Base-by-base conservation (phyloP, 2,329 filamentous ascomycete species). In the Myriangium duriaei region DNA sequence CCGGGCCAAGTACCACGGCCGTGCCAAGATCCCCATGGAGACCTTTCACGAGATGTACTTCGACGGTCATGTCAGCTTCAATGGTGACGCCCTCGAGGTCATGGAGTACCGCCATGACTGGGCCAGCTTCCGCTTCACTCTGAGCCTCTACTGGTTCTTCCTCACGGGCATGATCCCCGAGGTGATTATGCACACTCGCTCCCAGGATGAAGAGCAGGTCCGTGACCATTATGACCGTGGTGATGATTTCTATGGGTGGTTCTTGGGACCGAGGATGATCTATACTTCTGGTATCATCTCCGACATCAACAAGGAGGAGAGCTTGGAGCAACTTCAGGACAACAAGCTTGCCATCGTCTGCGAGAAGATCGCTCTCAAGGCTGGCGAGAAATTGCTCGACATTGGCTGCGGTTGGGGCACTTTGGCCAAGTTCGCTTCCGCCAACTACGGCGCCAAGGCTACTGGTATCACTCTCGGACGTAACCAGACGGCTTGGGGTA, bases 21-120 rank as follows among this genome's bases (percentile, higher is more conserved):
- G 71, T 60, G 81, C 73, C 65, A 87, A 81, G 67, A 85, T 91
- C 44, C 79, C 85, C 39, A 80, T 92, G 69, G 80, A 93, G 68
- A 92, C 85, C 15, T 96, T 96, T 70, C 79, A 92, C 58, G 87
- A 95, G 64, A 93, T 88, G 81, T 96, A 95, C 71, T 93, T 96
- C 63, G 81, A 91, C 56, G 85, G 84, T 42, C 78, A 93, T 42
- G 86, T 94, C 46, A 85, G 94, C 51, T 88, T 95, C 72, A 96
- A 94, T 61, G 87, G 86, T 42, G 91, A 96, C 62, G 75, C 72
- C 53, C 72, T 96, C 45, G 88, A 96, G 56, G 69, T 83, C 33
- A 65, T 96, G 62, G 91, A 96, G 64, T 91, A 91, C 68, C 74
- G 91, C 55, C 88, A 96, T 59, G 91, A 98, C 62, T 96, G 91